Conservation (phyloP, 1,139 yeast genomes). For the Blastobotrys buckinghamii region DNA sequence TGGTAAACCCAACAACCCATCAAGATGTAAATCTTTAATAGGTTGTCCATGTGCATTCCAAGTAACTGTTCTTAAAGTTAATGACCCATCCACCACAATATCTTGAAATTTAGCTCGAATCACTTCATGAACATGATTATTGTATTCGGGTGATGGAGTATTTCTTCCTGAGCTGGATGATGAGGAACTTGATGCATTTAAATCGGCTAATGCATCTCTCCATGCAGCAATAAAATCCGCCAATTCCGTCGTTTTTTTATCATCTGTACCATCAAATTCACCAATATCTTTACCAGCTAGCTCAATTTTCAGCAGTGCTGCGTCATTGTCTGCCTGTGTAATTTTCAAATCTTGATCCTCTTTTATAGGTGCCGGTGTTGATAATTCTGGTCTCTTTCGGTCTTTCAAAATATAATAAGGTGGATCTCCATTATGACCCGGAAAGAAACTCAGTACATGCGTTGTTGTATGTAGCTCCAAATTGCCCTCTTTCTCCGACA, state of each 20-base stretch:
- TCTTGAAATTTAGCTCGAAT: conserved; percentile 2
- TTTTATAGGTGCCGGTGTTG: conserved; percentile 15
- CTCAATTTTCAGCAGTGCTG: conserved; percentile 14
- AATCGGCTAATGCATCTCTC: conserved; percentile 21
- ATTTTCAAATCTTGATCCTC: conserved; percentile 12
- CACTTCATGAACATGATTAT: conserved; percentile 2
- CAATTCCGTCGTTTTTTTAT: conserved; percentile 16
- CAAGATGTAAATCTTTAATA: conserved; percentile 24
- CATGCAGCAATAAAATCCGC: conserved; percentile 25
- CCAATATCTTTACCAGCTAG: conserved; percentile 28
- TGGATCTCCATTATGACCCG: conserved; percentile 18
- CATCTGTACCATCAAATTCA: conserved; percentile 13
- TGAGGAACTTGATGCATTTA: not conserved
- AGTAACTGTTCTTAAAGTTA: conserved; percentile 33
- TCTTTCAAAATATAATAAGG: conserved; percentile 22
- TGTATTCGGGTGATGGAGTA: not conserved
- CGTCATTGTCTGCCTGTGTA: conserved; percentile 1
- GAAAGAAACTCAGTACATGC: conserved; percentile 22
- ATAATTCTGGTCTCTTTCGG: conserved; percentile 17
- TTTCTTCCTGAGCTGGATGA: not conserved
- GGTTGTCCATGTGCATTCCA: conserved; percentile 47
- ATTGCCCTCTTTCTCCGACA: not conserved
- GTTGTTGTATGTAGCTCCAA: conserved; percentile 18
- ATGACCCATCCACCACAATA: conserved; percentile 15
- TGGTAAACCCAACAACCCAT: conserved; percentile 22